Evolutionary conservation across 495 filamentous ascomycete genomes (phyloP).

Genomic region (Staphylotrichum tortipilum): DNA sequence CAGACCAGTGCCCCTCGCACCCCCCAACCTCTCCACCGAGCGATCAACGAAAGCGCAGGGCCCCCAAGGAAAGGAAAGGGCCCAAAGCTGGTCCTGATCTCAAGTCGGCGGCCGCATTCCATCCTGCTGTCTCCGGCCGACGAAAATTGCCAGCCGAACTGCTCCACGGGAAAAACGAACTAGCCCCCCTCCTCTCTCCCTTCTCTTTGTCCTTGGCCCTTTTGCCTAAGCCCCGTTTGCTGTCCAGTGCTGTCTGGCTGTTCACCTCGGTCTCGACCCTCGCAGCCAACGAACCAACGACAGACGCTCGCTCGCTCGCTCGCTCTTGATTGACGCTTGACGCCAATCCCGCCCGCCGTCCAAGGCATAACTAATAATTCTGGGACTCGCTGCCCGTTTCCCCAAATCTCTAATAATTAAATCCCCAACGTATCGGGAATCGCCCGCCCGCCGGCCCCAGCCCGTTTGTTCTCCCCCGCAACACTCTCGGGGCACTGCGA

Average conservation of each 20-base stretch:
- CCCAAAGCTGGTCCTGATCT: neutral
- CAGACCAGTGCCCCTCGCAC: neutral
- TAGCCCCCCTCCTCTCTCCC: too few species aligned
- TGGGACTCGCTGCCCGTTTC: too few species aligned
- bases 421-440: neutral
- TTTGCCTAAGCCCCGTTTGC: too few species aligned
- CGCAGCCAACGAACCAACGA: too few species aligned
- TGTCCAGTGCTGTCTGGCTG: neutral
- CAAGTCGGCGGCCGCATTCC: neutral
- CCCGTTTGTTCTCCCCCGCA: neutral
- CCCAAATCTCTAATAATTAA: neutral
- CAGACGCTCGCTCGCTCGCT: too few species aligned
- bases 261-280: neutral
- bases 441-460: neutral
- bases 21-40: conserved; percentile 5
- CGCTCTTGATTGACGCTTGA: neutral
- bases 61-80: neutral
- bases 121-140: neutral
- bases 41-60: neutral
- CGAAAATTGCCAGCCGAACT: neutral
- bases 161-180: conserved; percentile 2
- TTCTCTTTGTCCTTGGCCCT: too few species aligned
- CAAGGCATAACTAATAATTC: neutral
- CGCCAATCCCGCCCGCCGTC: neutral
- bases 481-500: too few species aligned